These are phyloP conservation scores for Aspergillus udagawae DNA, from an alignment of 2,329 filamentous ascomycete genomes.

Conservation along the genomic window DNA sequence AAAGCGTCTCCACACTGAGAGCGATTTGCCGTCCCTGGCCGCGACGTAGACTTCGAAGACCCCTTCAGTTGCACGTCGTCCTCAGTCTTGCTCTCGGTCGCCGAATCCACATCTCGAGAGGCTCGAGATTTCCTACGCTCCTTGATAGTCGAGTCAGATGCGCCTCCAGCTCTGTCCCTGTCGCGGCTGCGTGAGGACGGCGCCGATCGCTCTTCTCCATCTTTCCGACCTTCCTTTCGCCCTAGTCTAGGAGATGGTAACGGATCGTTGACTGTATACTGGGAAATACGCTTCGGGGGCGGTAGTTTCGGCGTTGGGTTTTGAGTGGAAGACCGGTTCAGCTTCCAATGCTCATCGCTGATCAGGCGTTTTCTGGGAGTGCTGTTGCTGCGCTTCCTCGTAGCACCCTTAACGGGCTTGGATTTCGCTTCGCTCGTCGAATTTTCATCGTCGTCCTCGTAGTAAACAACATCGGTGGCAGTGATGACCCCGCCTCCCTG, in stretches of 20 bases:
- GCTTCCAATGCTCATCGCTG: conserved; percentile 82
- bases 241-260: conserved; percentile 21
- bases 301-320: conserved; percentile 37
- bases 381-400: conserved; percentile 45
- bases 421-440: conserved; percentile 20
- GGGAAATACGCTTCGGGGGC: conserved; percentile 41
- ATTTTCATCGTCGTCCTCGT: conserved; percentile 50
- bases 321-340: conserved; percentile 48
- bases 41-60: conserved; percentile 17
- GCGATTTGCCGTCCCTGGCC: conserved; percentile 20
- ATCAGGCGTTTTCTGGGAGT: conserved; percentile 88
- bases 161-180: conserved; percentile 24
- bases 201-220: conserved; percentile 19
- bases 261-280: conserved; percentile 33
- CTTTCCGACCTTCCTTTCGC: conserved; percentile 24
- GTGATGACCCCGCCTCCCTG: conserved; percentile 64
- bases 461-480: conserved; percentile 56
- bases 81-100: conserved; percentile 17
- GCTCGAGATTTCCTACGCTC: conserved; percentile 22
- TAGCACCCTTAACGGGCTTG: conserved; percentile 24
- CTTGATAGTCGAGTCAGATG: conserved; percentile 20
- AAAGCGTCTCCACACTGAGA: conserved; percentile 19
- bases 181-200: conserved; percentile 23
- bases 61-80: conserved; percentile 14
- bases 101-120: conserved; percentile 17